A percentile compares a stretch with the other conserved stretches of the same genome.
These are phyloP conservation scores for Quercus tomentella DNA, from an alignment of 331 rosid species.

Conservation along the genomic window DNA sequence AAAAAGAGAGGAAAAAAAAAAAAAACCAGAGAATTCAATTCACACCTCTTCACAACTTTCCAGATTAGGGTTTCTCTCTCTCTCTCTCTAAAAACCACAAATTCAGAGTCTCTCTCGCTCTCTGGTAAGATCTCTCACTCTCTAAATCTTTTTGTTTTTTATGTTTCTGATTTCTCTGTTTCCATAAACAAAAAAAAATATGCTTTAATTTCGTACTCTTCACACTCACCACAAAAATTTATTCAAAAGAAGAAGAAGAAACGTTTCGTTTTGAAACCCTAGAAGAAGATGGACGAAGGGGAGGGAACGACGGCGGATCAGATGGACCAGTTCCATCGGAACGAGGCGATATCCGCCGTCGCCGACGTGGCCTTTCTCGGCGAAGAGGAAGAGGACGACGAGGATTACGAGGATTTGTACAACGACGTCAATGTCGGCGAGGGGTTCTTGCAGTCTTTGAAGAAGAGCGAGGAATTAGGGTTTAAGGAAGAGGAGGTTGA, in stretches of 20 bases:
- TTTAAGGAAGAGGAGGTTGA: slow-evolving; percentile 39
- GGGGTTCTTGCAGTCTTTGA: slow-evolving; percentile 80
- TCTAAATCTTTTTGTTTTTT: not conserved
- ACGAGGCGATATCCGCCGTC: slow-evolving; percentile 95
- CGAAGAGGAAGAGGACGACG: slow-evolving; percentile 57
- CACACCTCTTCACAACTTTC: slow-evolving; percentile 18
- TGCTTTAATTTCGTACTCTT: not conserved
- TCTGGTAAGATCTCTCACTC: slow-evolving; percentile 44
- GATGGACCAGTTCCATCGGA: slow-evolving; percentile 85
- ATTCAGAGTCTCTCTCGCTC: not conserved
- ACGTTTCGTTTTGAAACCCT: not conserved
- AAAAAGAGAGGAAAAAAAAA: not conserved
- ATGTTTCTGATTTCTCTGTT: not conserved
- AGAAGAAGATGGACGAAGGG: slow-evolving; percentile 59
- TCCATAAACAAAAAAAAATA: not conserved
- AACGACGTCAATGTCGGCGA: slow-evolving; percentile 96
- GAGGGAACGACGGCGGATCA: slow-evolving; percentile 67
- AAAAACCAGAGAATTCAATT: slow-evolving; percentile 11
- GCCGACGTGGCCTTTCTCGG: slow-evolving; percentile 82
- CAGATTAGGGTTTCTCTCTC: slow-evolving; percentile 50
- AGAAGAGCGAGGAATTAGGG: slow-evolving; percentile 68
- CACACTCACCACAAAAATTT: not conserved
- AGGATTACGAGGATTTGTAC: slow-evolving; percentile 92
- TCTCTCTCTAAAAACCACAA: not conserved
- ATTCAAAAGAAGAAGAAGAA: not conserved